phyloP scores from a whole-genome alignment of 176 grass and related monocot genomes.

The Rhynchospora pubera region DNA sequence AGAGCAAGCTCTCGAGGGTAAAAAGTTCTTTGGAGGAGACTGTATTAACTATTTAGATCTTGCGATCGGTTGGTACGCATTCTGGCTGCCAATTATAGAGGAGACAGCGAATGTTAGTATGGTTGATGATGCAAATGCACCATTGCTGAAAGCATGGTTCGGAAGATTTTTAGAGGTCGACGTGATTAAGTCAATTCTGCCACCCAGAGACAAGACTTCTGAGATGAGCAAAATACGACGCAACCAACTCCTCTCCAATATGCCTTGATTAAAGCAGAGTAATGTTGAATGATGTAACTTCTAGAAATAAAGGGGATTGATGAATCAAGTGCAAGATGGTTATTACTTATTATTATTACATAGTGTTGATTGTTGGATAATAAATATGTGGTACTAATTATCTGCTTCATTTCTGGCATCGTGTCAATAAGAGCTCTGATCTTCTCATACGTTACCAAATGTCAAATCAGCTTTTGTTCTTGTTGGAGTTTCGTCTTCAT shows the following conservation, averaged over 20 bases:
- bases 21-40: slow-evolving; percentile 56
- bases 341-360: background rate
- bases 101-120: slow-evolving; percentile 12
- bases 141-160: slow-evolving; percentile 47
- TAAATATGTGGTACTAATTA: background rate
- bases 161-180: slow-evolving; percentile 34
- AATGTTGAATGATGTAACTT: no score
- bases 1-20: slow-evolving; percentile 39
- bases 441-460: background rate
- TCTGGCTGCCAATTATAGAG: slow-evolving; percentile 41
- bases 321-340: no score
- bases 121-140: slow-evolving; percentile 34
- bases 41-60: slow-evolving; percentile 43
- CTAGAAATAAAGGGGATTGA: no score
- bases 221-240: slow-evolving; percentile 18
- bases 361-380: background rate
- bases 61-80: slow-evolving; percentile 35
- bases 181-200: slow-evolving; percentile 31
- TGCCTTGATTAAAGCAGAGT: no score
- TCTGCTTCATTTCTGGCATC: background rate
- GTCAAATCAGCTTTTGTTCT: background rate
- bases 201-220: slow-evolving; percentile 34
- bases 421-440: background rate
- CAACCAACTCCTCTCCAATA: slow-evolving; percentile 13
- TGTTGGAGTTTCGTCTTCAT: no score